Base-by-base conservation (phyloP, 805 yeast genomes). In the Hanseniaspora lachancei region DNA sequence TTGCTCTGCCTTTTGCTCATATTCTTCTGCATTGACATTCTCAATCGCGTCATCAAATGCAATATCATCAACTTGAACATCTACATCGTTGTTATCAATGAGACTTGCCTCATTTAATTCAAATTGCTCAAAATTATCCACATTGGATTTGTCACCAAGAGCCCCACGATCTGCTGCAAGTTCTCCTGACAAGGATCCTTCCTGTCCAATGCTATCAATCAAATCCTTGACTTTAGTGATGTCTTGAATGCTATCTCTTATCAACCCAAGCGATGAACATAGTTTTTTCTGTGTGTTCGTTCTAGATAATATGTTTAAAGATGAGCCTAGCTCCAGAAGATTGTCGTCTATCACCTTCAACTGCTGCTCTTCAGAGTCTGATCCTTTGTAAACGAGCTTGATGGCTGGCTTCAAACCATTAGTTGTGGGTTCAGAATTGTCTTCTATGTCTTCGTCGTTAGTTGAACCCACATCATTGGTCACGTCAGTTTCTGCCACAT, bases 231-330 rank as follows among this genome's bases (percentile, higher is more conserved):
- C 84, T 59, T 77, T 72, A 47, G 69, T 67, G 13, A 77, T 72
- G 64, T 79, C 86, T 18, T 70, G 70, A n/a, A 82, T 71, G 0
- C 81, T 87, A 10, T 70, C 68, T 58, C 79, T 76, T 49, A 86
- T 68, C 57, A 81, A 81, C 8, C 69, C 73, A 59, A 86, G 71
- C 0, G 95, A 85, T 0, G 95, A 91, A 60, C 95, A 86, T 1
- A 89, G 71, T 9, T 63, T 61, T 6, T 62, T 59, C 42, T 60
- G 66, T 24, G 36, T 2, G 21, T 32, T n/a, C 7, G 47, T 20
- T 29, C 34, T 23, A 20, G 49, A 10, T 16, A 38, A 36, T 9
- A 53, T 34, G 20, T 43, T 48, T 32, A 53, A 46, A 6, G 46
- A 35, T 6, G 46, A 46, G 6, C 48, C 52, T 12, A 50, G 21